These are phyloP conservation scores for Suhomyces faveliae DNA, from an alignment of 805 yeast species.

Conservation along the genomic window DNA sequence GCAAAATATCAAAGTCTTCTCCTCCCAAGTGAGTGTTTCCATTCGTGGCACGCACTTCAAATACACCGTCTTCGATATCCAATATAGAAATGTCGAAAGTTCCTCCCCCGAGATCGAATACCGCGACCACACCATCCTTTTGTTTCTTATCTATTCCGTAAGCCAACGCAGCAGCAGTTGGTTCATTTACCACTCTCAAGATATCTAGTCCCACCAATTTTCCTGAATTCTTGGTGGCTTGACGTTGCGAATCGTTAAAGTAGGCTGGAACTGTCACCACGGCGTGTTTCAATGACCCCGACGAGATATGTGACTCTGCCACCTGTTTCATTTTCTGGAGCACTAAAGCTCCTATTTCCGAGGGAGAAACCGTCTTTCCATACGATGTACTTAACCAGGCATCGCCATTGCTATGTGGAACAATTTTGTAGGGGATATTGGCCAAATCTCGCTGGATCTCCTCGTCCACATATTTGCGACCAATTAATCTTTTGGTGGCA, in stretches of 20 bases:
- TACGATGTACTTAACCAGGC: conserved; percentile 58
- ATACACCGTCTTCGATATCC: conserved; percentile 77
- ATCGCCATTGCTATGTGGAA: conserved; percentile 60
- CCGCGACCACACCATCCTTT: conserved; percentile 53
- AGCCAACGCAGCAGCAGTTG: conserved; percentile 84
- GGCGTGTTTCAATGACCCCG: conserved; percentile 54
- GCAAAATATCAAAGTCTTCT: conserved; percentile 75
- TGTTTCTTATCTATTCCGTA: conserved; percentile 63
- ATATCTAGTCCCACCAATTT: conserved; percentile 72
- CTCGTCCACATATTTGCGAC: conserved; percentile 63
- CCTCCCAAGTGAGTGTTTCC: conserved; percentile 88
- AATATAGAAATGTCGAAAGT: conserved; percentile 79
- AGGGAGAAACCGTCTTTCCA: conserved; percentile 55
- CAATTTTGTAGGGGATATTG: conserved; percentile 62
- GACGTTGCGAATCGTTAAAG: conserved; percentile 79
- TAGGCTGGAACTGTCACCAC: conserved; percentile 86
- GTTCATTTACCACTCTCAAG: conserved; percentile 75
- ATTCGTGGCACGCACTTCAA: conserved; percentile 78
- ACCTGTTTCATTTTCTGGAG: conserved; percentile 63
- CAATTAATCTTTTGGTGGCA: conserved; percentile 80
- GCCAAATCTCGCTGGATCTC: conserved; percentile 69
- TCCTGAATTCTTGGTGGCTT: conserved; percentile 81
- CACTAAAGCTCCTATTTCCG: conserved; percentile 68
- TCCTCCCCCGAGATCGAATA: conserved; percentile 82
- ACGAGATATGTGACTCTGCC: conserved; percentile 51